Evolutionary conservation across 176 grass and related monocot genomes (phyloP).

Genomic region (Puya raimondii): DNA sequence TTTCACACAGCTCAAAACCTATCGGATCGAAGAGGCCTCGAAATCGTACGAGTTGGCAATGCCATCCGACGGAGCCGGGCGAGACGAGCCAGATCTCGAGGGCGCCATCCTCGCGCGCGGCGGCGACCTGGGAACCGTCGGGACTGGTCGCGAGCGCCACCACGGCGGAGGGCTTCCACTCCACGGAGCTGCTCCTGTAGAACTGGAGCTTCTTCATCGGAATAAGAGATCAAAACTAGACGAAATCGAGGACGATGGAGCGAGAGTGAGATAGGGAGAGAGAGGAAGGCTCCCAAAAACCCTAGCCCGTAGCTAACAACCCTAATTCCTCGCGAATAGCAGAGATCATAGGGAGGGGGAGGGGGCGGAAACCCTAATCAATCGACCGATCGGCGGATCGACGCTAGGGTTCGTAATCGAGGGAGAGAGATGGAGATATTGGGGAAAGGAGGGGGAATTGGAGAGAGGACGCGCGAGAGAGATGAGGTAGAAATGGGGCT

Average conservation of each 20-base stretch:
- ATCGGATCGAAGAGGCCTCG: not conserved
- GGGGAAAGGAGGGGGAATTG: not conserved
- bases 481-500: not conserved
- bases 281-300: not conserved
- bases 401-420: not conserved
- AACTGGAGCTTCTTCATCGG: constrained; percentile 79
- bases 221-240: not conserved
- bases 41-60: constrained; percentile 80
- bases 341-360: not conserved
- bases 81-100: constrained; percentile 98
- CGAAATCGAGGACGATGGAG: too few relatives aligned
- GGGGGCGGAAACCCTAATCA: constrained; percentile 10
- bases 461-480: constrained; percentile 14
- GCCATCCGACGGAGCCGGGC: constrained; percentile 92
- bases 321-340: not conserved
- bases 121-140: constrained; percentile 73
- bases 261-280: not conserved
- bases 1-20: not conserved
- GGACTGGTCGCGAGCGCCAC: constrained; percentile 58
- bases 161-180: constrained; percentile 67
- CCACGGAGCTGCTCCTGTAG: constrained; percentile 37
- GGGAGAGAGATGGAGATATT: constrained; percentile 4
- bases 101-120: constrained; percentile 54
- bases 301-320: not conserved
- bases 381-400: not conserved